These are phyloP conservation scores for Syzygium jambos DNA, from an alignment of 345 rosid species.

Conservation along the genomic window DNA sequence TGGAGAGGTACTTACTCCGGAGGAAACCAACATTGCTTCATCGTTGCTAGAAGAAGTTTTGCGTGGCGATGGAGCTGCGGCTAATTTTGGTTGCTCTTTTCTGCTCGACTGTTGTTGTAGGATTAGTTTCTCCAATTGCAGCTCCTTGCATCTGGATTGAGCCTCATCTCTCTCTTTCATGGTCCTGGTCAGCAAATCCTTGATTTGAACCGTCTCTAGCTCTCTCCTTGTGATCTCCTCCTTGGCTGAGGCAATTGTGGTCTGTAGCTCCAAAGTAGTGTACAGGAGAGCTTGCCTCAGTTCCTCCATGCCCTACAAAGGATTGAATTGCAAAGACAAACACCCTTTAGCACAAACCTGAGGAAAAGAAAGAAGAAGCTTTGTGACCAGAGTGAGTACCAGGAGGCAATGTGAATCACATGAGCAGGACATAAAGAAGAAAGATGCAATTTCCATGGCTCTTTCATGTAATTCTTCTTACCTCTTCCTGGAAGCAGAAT, in stretches of 20 bases:
- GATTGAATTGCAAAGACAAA: neutral
- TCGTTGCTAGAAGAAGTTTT: slow-evolving; percentile 18
- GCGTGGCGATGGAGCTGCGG: neutral
- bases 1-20: neutral
- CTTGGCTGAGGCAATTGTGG: slow-evolving; percentile 30
- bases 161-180: slow-evolving; percentile 41
- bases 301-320: slow-evolving; percentile 39
- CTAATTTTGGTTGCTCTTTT: slow-evolving; percentile 7
- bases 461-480: neutral
- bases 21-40: slow-evolving; percentile 11
- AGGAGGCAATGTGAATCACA: neutral
- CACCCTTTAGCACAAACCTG: neutral
- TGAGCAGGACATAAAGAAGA: neutral
- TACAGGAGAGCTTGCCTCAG: slow-evolving; percentile 26
- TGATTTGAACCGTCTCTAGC: slow-evolving; percentile 27
- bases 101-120: slow-evolving; percentile 16
- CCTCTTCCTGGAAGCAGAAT: neutral
- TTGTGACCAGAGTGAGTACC: neutral
- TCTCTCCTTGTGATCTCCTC: slow-evolving; percentile 43
- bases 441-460: neutral
- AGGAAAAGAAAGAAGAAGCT: neutral
- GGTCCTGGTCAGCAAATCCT: slow-evolving; percentile 22
- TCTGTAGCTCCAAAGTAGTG: slow-evolving; percentile 39
- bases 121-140: slow-evolving; percentile 21
- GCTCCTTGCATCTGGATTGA: slow-evolving; percentile 16